Base-by-base conservation (phyloP, 805 yeast species). In the Komagataella phaffii region DNA sequence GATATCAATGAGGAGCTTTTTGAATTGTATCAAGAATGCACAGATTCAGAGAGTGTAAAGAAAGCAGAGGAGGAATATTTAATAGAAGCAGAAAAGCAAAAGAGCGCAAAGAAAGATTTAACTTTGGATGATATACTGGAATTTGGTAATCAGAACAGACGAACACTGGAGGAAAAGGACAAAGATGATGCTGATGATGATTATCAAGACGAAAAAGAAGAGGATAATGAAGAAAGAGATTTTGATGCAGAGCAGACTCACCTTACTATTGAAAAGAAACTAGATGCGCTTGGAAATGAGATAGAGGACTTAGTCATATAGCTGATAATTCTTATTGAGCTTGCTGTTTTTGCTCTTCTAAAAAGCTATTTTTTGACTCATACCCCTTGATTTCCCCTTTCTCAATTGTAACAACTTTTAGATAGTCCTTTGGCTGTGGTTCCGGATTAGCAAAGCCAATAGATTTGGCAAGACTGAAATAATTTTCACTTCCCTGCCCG, bases 1-100 rank as follows among this genome's bases (percentile, higher is more conserved):
- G 81, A 84, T 51, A 79, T 93, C 52, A 93, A 93, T 63, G 76
- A 77, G 56, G 96, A 88, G 55, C 68, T 93, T 8, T 59, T 93
- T 14, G 84, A 80, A 49, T 64, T 83, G 6, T 93, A 93, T 59
- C 83, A 83, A 51, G 63, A 75, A 45, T 91, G 98, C 66, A 80
- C 91, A 0, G 96, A 91, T 59, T 75, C 85, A 1, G 88, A 76
- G 1, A 82, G 90, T 5, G 80, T 93, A 0, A 70, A 74, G 49
- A 66, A 61, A 45, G 96, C 89, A 0, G 91, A 93, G 66, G 79
- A 80, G 10, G 78, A 68, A 24, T 91, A 93, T 85, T 64, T 93
- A 58, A 80, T 71, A 19, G 73, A 72, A 59, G 68, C 87, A 14
- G 93, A 88, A 53, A 66, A 69, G 52, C 96, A 87, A 58, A 77